Base-by-base conservation (phyloP, 495 filamentous ascomycete genomes). In the Terfezia claveryi region DNA sequence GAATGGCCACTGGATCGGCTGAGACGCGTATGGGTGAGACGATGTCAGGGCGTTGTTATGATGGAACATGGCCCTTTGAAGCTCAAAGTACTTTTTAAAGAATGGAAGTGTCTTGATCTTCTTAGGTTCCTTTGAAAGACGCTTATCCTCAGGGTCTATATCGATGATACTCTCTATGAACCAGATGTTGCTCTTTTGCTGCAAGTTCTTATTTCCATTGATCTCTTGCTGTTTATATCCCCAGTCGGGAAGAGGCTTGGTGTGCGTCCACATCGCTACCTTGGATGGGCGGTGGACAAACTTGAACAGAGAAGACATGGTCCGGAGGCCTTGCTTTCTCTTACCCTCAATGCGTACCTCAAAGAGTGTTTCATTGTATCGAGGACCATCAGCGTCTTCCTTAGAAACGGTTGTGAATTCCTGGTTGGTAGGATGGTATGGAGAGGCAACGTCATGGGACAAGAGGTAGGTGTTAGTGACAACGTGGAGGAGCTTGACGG, bases 191-290 rank as follows among this genome's bases (percentile, higher is more conserved):
- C 86, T 94, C 64, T 78, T 76, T 62, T 93, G 85, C 49, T 78
- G 73, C 52, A 92, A 69, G 68, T 94, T 93, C 78, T 98, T 98
- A 77, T 98, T 98, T 53, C 91, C 91, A 66, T 98, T 98, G 72
- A 98, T 95, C 67, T 98, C 91, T 58, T 92, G 87, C 64, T 98
- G 91, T 68, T 93, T 92, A 69, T 80, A 88, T 36, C 76, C 91
- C 91, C 91, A 98, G 14, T 98, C 91, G 1, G 91, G 91, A 14
- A 98, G 80, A 17, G 91, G 85, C 37, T 78, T 87, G 8, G 83
- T 81, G 67, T 94, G 89, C 2, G 91, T 98, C 91, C 91, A 98
- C 88, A 98, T 91, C 55, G 92, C 89, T 36, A 98, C 91, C 58
- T 88, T 87, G 56, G 85, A 88, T 1, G 91, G 88, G 56, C 82